Base-by-base conservation (phyloP, 768 basidiomycete genomes). In the Suillus tomentosus region DNA sequence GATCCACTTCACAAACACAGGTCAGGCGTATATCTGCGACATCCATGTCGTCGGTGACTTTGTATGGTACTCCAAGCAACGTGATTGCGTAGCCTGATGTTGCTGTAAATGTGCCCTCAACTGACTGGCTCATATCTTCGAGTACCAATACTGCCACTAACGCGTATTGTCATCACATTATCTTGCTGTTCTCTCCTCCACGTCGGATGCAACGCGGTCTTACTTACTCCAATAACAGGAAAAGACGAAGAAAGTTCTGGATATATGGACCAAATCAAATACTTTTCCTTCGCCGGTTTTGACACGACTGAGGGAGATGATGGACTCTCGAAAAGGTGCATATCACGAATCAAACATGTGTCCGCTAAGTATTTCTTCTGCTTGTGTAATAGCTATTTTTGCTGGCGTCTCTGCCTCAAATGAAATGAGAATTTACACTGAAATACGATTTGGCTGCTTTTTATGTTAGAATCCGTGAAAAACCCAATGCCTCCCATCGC, bases 221-320 rank as follows among this genome's bases (percentile, higher is more conserved):
- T 75, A 76, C 72, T 68, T 72, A 72, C 70, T 78, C 66, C 67
- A 66, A 73, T 64, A 74, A 78, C 82, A 98, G 96, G 96, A 97
- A 82, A 99, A 99, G 81, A 85, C 92, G 54, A 90, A 91, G 83
- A 99, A 99, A 79, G 88, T 99, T 72, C 87, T 96, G 78, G 97
- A 98, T 79, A 98, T 99, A 72, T 99, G 96, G 96, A 85, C 84
- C 71, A 96, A 96, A 77, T 86, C 88, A 64, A 86, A 83, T 77
- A 96, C 96, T 57, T 99, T 99, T 80, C 90, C 95, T 64, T 74
- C 87, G 71, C 74, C 83, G 70, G 86, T 92, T 74, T 79, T 96
- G 72, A 80, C 87, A 66, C 89, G 87, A 69, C 82, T 97, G 75
- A 80, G 82, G 77, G 85, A 87, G 76, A 79, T 89, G 77, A 85